Conservation (phyloP, 129 eudicot genomes). For the Smallanthus sonchifolius region DNA sequence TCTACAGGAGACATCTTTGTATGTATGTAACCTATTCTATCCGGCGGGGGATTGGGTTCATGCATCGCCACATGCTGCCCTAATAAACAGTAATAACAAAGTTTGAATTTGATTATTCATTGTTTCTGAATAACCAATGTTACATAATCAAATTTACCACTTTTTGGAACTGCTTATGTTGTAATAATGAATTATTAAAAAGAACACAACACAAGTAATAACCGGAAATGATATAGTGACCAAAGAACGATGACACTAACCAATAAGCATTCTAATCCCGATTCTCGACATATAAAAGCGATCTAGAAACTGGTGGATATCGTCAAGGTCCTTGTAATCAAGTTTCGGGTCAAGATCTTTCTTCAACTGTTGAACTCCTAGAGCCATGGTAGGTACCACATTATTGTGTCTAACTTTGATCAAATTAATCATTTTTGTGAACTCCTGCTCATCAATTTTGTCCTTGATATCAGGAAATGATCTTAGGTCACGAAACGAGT, state of each 20-base stretch:
- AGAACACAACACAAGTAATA: too few relatives aligned
- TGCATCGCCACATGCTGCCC: conserved; percentile 98
- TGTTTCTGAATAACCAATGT: not conserved
- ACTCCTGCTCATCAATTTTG: conserved; percentile 64
- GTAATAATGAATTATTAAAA: too few relatives aligned
- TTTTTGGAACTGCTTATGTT: not conserved
- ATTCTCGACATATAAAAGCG: conserved; percentile 98
- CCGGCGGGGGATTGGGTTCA: conserved; percentile 73
- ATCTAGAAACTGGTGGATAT: conserved; percentile 91
- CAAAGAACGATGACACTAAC: conserved; percentile 36
- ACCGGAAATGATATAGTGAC: too few relatives aligned
- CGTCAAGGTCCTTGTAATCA: conserved; percentile 57
- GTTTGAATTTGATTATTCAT: not conserved
- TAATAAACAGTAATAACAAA: conserved; percentile 1
- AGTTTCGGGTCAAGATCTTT: conserved; percentile 60
- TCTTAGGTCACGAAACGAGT: conserved; percentile 91
- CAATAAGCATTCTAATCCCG: conserved; percentile 96
- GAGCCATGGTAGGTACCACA: conserved; percentile 94
- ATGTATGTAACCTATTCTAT: conserved; percentile 78
- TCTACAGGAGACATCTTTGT: conserved; percentile 91
- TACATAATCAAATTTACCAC: not conserved
- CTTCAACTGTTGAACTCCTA: conserved; percentile 92
- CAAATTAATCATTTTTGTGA: conserved; percentile 83
- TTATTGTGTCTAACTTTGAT: conserved; percentile 94
- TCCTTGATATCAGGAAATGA: conserved; percentile 78